Percentiles rank a stretch among this genome's conserved stretches.
Conservation (phyloP, 305 asterid species). For the Fraxinus sp. region DNA sequence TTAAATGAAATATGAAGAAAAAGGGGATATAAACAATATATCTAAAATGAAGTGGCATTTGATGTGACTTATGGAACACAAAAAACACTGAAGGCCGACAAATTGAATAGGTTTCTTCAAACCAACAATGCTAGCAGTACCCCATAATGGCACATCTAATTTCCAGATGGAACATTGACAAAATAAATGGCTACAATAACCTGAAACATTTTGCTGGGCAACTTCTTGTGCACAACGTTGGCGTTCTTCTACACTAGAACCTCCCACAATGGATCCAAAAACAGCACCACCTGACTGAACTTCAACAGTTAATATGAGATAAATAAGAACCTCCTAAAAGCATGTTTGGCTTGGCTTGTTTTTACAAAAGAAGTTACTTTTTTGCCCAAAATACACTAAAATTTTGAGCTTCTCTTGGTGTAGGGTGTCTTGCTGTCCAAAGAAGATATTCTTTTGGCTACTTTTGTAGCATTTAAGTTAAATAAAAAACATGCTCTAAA, state of each 20-base stretch:
- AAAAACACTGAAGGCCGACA: neutral
- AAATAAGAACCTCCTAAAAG: neutral
- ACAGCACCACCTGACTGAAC: slow-evolving; percentile 66
- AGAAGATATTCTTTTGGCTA: neutral
- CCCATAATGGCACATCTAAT: slow-evolving; percentile 10
- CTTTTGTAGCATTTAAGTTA: neutral
- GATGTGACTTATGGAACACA: slow-evolving; percentile 18
- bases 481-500: neutral
- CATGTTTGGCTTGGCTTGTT: neutral
- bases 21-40: neutral
- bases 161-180: neutral
- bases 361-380: neutral
- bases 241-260: slow-evolving; percentile 66
- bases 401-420: neutral
- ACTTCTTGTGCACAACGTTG: slow-evolving; percentile 75
- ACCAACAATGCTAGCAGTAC: slow-evolving; percentile 9
- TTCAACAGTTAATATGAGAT: slow-evolving; percentile 18
- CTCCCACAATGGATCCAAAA: slow-evolving; percentile 93
- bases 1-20: slow-evolving; percentile 5
- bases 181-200: slow-evolving; percentile 34
- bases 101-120: slow-evolving; percentile 3
- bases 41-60: neutral
- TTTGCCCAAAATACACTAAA: neutral
- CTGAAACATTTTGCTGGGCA: slow-evolving; percentile 76
- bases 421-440: neutral